Base-by-base conservation (phyloP, 2,329 filamentous ascomycete genomes). In the Basipetospora sp. region DNA sequence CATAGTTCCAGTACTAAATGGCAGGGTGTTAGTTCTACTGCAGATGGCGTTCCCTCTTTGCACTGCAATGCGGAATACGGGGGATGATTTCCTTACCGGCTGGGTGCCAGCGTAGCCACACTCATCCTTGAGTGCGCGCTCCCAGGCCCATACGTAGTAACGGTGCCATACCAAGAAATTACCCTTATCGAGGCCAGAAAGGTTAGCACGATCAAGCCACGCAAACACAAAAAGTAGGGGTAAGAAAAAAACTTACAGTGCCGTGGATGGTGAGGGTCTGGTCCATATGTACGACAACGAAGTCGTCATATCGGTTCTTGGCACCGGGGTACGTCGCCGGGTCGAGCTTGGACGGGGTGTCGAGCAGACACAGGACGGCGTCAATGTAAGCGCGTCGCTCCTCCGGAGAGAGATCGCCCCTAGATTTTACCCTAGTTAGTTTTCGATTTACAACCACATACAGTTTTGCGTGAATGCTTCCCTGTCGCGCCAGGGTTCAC, bases 1-100 rank as follows among this genome's bases (percentile, higher is more conserved):
- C 59, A 64, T 67, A 73, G 49, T 71, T 65, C 54, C 63, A 64
- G 53, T 69, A 71, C 49, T 62, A 55, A 10, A 10, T 25, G n/a
- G 18, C 13, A 30, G 25, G 16, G 3, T 14, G 20, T 13, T 13
- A 27, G 4, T 16, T 22, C 18, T n/a, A 3, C 17, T 22, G 22
- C 22, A n/a, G n/a, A n/a, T n/a, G n/a, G n/a, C n/a, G n/a, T n/a
- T n/a, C n/a, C n/a, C n/a, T n/a, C n/a, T n/a, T n/a, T n/a, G n/a
- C n/a, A n/a, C n/a, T n/a, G n/a, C n/a, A n/a, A n/a, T n/a, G n/a
- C n/a, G n/a, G n/a, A n/a, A n/a, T n/a, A n/a, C 9, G 15, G 16
- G 4, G 40, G 13, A 14, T 3, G 5, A 4, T 8, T 5, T 13
- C 30, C 51, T 38, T 45, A 55, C 53, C 8, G 60, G 60, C 42